These are phyloP conservation scores for Saturnispora kantuleensis DNA, from an alignment of 805 yeast genomes.

Conservation along the genomic window DNA sequence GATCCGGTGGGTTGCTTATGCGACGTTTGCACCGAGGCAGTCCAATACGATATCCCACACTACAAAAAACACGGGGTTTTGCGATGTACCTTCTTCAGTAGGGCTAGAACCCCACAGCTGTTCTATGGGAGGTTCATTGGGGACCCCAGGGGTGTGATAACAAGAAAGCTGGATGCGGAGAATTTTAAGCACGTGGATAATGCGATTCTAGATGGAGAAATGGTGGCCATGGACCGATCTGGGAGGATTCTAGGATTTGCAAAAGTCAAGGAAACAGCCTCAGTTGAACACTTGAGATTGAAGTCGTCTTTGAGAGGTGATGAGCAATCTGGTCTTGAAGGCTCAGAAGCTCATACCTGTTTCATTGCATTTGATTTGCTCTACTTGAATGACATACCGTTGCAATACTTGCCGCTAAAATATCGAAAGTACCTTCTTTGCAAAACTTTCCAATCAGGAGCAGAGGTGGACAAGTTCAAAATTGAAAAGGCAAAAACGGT, in stretches of 20 bases:
- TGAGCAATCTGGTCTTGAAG: too few relatives aligned
- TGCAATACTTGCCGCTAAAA: constrained; percentile 2
- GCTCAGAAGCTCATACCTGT: constrained; percentile 13
- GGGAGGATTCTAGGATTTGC: constrained; percentile 63
- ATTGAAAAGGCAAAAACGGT: not conserved
- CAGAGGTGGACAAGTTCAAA: not conserved
- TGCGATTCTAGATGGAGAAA: constrained; percentile 77
- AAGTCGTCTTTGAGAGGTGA: not conserved
- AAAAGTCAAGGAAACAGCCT: constrained; percentile 60
- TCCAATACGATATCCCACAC: constrained; percentile 19
- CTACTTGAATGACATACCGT: constrained; percentile 37
- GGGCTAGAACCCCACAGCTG: constrained; percentile 73
- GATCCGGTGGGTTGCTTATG: constrained; percentile 13
- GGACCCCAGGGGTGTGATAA: constrained; percentile 19
- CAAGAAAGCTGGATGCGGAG: constrained; percentile 25
- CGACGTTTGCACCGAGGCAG: constrained; percentile 3
- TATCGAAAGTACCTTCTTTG: not conserved
- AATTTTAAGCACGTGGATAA: constrained; percentile 23
- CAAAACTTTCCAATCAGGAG: not conserved
- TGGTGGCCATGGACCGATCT: constrained; percentile 70
- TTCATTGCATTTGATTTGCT: constrained; percentile 66
- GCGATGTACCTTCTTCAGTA: constrained; percentile 56
- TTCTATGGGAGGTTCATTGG: constrained; percentile 11
- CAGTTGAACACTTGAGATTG: not conserved
- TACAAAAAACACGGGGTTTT: constrained; percentile 16